Evolutionary conservation across 2,329 filamentous ascomycete species (phyloP).

Genomic region (Zymoseptoria passerinii): DNA sequence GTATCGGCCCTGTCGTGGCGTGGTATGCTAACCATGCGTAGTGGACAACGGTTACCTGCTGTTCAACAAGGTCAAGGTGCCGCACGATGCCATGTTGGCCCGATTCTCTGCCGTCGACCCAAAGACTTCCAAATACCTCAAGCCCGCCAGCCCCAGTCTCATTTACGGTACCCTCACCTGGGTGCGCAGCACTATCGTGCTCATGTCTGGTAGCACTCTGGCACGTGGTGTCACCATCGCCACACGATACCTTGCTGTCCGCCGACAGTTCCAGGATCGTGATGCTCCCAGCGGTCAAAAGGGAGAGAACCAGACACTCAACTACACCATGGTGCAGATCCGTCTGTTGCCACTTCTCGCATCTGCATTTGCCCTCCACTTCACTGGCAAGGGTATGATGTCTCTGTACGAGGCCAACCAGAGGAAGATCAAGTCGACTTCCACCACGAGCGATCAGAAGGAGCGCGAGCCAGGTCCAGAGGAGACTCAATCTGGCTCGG

Average conservation of each 20-base stretch:
- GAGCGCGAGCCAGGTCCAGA: constrained; percentile 58
- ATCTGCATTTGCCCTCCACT: constrained; percentile 68
- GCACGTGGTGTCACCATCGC: constrained; percentile 72
- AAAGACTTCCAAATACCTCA: constrained; percentile 58
- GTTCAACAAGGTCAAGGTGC: constrained; percentile 68
- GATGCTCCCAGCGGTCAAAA: constrained; percentile 51
- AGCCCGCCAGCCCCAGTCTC: constrained; percentile 57
- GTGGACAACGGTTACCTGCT: constrained; percentile 74
- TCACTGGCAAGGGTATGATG: constrained; percentile 71
- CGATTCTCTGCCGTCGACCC: constrained; percentile 63
- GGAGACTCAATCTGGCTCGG: constrained; percentile 56
- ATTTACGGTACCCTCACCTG: constrained; percentile 71
- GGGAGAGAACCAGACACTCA: constrained; percentile 65
- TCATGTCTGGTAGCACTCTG: constrained; percentile 62
- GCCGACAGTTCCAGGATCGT: constrained; percentile 69
- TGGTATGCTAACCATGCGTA: constrained; percentile 40
- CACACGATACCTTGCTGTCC: constrained; percentile 63
- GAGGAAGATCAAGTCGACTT: constrained; percentile 49
- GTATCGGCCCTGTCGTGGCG: constrained; percentile 25
- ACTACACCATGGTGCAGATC: constrained; percentile 75
- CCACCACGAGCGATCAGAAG: constrained; percentile 33
- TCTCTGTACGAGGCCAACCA: constrained; percentile 64
- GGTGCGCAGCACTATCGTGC: constrained; percentile 64
- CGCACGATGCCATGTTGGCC: constrained; percentile 65
- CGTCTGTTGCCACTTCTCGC: constrained; percentile 64